Conservation (phyloP, 192 early-diverging fungal genomes). For the Funneliformis mosseae region DNA sequence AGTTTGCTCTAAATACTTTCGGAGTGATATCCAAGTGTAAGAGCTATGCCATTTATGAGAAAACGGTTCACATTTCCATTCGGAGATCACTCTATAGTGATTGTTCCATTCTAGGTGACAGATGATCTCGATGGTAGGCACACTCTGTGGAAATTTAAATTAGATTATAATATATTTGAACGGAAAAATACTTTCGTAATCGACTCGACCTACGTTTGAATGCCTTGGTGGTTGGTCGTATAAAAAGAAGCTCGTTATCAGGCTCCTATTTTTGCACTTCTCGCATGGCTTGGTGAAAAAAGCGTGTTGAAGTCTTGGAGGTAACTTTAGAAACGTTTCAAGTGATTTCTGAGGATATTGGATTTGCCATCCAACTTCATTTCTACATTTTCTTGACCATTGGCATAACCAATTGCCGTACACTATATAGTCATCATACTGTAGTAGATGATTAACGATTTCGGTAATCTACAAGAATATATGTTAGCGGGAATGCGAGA, state of each 20-base stretch:
- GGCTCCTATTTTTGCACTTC: not conserved
- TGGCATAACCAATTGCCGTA: not conserved
- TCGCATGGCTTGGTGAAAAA: not conserved
- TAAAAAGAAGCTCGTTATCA: not conserved
- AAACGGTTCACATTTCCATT: slow-evolving; percentile 18
- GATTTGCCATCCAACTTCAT: not conserved
- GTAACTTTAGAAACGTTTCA: not conserved
- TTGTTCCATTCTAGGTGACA: slow-evolving; percentile 8
- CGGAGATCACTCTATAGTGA: slow-evolving; percentile 12
- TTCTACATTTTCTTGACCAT: not conserved
- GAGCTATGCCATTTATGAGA: slow-evolving; percentile 3
- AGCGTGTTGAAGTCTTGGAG: not conserved
- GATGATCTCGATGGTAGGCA: not conserved
- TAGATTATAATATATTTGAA: not conserved
- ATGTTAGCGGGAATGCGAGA: no score
- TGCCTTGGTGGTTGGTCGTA: not conserved
- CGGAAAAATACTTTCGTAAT: not conserved
- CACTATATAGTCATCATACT: not conserved
- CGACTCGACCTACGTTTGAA: not conserved
- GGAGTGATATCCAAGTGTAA: slow-evolving; percentile 33
- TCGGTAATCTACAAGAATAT: not conserved
- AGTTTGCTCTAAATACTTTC: slow-evolving; percentile 11
- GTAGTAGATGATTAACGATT: not conserved
- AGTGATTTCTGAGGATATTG: not conserved
- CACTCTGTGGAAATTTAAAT: not conserved